Base-by-base conservation (phyloP, 1,139 yeast genomes). In the Diutina sp. region DNA sequence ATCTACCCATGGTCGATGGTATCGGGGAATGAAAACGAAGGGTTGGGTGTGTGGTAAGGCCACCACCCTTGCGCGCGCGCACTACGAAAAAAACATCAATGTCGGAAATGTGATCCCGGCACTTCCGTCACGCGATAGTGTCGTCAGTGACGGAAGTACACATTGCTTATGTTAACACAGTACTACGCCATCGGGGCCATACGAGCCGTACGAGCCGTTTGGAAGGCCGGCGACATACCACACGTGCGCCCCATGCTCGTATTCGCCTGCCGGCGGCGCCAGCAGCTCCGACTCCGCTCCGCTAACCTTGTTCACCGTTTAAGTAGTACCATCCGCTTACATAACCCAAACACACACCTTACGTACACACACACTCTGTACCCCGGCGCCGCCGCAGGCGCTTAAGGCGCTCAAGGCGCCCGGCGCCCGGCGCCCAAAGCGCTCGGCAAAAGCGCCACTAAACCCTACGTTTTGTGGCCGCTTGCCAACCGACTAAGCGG, bases 1-100 rank as follows among this genome's bases (percentile, higher is more conserved):
- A 50, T 50, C 53, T 30, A 16, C 41, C 53, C 53, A 50, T 50
- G 51, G 51, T 48, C 25, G 46, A 18, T 44, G 21, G 16, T 46
- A 8, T 21, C 16, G 50, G 30, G 25, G 46, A 18, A 45, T 45
- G 46, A 45, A 35, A 35, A 45, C 25, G 41, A 35, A 11, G 41
- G 14, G 46, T 18, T n/a, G n/a, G n/a, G 50, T 32, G 50, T 21
- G 21, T 46, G 11, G 46, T 21, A 44, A 44, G 11, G 25, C 18
- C 18, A 6, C 25, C 46, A 6, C 25, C 46, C 16, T n/a, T 41
- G 8, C 21, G 25, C 11, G 46, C 46, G 18, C 25, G 46, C 46
- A 44, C 25, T 21, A n/a, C 8, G 25, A n/a, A 44, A 16, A 16
- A 18, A 18, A 16, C 21, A n/a, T 5, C 25, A 21, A 21, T 3